A percentile compares a stretch with the other conserved stretches of the same genome.
Conservation (phyloP, 1,284 basidiomycete species). For the Fistulinella cinereoalba region DNA sequence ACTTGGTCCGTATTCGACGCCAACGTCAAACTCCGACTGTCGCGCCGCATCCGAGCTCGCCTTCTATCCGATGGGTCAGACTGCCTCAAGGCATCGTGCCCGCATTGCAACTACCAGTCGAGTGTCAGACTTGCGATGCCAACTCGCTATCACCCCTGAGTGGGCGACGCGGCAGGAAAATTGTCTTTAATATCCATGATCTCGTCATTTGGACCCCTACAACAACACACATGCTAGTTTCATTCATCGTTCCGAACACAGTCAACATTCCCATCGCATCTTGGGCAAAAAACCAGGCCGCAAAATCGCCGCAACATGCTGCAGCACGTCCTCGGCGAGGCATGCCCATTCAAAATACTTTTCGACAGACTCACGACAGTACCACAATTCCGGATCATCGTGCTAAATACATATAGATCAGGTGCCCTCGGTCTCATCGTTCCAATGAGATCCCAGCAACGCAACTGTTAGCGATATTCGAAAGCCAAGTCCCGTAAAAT, state of each 20-base stretch:
- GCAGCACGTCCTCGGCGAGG: neutral
- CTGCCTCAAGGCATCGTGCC: no score
- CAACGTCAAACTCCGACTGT: slow-evolving; percentile 15
- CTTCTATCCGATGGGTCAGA: no score
- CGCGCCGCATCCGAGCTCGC: slow-evolving; percentile 10
- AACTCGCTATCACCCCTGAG: slow-evolving; percentile 4
- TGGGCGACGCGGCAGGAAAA: slow-evolving; percentile 1
- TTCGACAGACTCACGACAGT: no score
- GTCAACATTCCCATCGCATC: neutral
- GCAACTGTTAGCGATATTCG: neutral
- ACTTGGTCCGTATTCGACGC: neutral
- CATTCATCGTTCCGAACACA: neutral
- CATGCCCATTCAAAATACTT: neutral
- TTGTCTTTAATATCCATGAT: neutral
- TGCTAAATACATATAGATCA: no score
- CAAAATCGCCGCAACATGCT: slow-evolving; percentile 8
- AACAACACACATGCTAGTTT: neutral
- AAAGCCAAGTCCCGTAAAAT: no score
- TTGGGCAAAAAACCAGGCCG: neutral
- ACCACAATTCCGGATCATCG: no score
- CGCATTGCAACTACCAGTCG: no score
- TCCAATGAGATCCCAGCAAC: no score
- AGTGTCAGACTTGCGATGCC: neutral
- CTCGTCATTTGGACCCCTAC: neutral
- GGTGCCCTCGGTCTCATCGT: no score